phyloP scores from a whole-genome alignment of 345 rosid species.

The Sapria himalayana region DNA sequence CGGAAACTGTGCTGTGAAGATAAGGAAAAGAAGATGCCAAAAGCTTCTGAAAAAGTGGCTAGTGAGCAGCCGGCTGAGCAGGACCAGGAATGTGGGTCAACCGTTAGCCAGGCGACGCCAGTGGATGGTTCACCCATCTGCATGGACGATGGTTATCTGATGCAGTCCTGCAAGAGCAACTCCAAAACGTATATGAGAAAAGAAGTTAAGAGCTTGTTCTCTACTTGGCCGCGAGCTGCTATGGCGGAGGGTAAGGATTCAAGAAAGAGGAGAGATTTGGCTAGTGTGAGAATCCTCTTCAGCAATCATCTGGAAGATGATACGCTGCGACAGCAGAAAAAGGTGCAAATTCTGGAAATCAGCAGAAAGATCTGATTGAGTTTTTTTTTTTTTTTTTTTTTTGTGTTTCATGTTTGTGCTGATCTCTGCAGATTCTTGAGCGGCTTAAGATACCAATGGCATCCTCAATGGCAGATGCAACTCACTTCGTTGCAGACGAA shows the following conservation, averaged over 20 bases:
- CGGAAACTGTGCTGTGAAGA: conserved; percentile 13
- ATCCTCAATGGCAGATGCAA: conserved; percentile 44
- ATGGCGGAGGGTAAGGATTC: conserved; percentile 24
- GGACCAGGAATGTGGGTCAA: too few species aligned
- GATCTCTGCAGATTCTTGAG: conserved; percentile 34
- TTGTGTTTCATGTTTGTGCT: conserved; percentile 2
- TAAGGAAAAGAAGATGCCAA: too few species aligned
- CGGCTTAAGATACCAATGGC: conserved; percentile 43
- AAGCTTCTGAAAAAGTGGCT: too few species aligned
- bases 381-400: conserved; percentile 2
- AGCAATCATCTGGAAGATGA: conserved; percentile 83
- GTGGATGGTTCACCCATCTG: conserved; percentile 58
- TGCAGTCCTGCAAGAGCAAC: conserved; percentile 35
- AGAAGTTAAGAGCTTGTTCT: conserved; percentile 29
- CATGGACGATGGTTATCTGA: conserved; percentile 47
- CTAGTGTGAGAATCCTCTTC: conserved; percentile 38
- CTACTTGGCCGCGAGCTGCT: conserved; percentile 16
- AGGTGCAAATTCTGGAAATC: conserved; percentile 38
- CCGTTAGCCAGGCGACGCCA: conserved; percentile 17
- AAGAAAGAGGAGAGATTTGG: conserved; percentile 65
- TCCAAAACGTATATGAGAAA: conserved; percentile 20
- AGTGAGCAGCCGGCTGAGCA: too few species aligned
- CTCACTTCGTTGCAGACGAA: conserved; percentile 55
- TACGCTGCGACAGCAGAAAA: conserved; percentile 49
- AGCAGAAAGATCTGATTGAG: too few species aligned